A percentile compares a stretch with the other conserved stretches of the same genome.
Conservation (phyloP, 129 eudicot genomes). For the Tanacetum coccineum region DNA sequence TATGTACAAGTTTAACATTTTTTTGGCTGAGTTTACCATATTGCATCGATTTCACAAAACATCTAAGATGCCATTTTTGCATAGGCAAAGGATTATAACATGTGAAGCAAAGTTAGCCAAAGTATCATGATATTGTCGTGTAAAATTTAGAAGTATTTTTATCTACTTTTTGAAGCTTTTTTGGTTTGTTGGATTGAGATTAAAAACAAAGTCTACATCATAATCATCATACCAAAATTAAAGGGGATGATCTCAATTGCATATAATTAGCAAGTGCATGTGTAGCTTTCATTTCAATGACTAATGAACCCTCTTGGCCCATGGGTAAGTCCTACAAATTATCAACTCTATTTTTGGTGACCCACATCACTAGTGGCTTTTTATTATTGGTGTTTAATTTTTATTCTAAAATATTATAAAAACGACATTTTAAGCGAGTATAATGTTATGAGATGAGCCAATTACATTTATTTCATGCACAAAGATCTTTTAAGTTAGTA, state of each 20-base stretch:
- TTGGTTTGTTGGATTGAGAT: slow-evolving; percentile 10
- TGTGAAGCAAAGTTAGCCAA: slow-evolving; percentile 30
- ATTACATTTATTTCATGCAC: no score
- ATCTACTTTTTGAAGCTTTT: slow-evolving; percentile 15
- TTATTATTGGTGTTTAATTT: slow-evolving; percentile 13
- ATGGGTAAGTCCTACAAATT: slow-evolving; percentile 30
- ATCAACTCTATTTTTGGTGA: slow-evolving; percentile 22
- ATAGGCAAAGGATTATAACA: slow-evolving; percentile 14
- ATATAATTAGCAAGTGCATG: slow-evolving; percentile 37
- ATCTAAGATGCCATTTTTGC: slow-evolving; percentile 16
- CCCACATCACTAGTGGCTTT: slow-evolving; percentile 20
- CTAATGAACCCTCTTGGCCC: slow-evolving; percentile 30
- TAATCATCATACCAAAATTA: slow-evolving; percentile 28
- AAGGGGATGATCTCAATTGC: slow-evolving; percentile 27
- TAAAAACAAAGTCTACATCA: slow-evolving; percentile 22
- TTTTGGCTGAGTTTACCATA: neutral
- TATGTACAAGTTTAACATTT: no score
- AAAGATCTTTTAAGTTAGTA: no score
- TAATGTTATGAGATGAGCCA: no score
- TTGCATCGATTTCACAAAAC: neutral
- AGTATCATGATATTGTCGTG: slow-evolving; percentile 29
- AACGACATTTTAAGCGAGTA: no score
- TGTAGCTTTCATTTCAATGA: slow-evolving; percentile 30
- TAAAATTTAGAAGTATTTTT: slow-evolving; percentile 21
- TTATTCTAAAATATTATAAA: neutral